A percentile compares a stretch with the other conserved stretches of the same genome.
Evolutionary conservation across 768 basidiomycete species (phyloP).

Genomic region (Termitomyces sp.): DNA sequence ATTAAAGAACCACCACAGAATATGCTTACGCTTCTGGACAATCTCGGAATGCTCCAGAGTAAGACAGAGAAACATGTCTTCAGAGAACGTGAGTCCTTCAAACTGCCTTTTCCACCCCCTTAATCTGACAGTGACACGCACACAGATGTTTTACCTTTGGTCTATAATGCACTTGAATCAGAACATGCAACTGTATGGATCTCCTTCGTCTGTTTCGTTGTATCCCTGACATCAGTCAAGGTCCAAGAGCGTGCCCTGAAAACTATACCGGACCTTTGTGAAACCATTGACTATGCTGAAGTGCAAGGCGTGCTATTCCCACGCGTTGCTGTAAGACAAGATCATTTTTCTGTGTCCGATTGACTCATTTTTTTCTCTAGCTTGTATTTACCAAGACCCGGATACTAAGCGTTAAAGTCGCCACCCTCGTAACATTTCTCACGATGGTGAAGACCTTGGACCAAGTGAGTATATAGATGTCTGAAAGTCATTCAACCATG

Average conservation of each 20-base stretch:
- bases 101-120: background rate
- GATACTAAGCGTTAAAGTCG: slow-evolving; percentile 87
- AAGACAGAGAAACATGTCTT: slow-evolving; percentile 89
- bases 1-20: slow-evolving; percentile 97
- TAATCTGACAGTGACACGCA: slow-evolving; percentile 5
- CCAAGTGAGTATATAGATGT: slow-evolving; percentile 48
- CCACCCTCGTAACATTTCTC: slow-evolving; percentile 78
- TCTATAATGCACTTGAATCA: slow-evolving; percentile 95
- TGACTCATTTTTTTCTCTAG: slow-evolving; percentile 34
- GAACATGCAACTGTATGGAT: slow-evolving; percentile 77
- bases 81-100: slow-evolving; percentile 69
- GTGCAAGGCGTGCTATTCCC: slow-evolving; percentile 89
- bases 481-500: background rate
- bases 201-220: background rate
- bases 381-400: slow-evolving; percentile 92
- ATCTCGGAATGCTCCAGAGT: slow-evolving; percentile 78
- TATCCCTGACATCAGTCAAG: slow-evolving; percentile 31
- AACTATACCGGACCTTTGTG: slow-evolving; percentile 83
- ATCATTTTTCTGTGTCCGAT: background rate
- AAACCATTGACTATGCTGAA: slow-evolving; percentile 92
- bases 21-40: slow-evolving; percentile 91
- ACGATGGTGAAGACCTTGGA: slow-evolving; percentile 88
- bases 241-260: slow-evolving; percentile 91
- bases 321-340: slow-evolving; percentile 75
- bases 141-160: slow-evolving; percentile 90